Evolutionary conservation across 1,284 basidiomycete genomes (phyloP).

Genomic region (Papiliotrema terrestris): DNA sequence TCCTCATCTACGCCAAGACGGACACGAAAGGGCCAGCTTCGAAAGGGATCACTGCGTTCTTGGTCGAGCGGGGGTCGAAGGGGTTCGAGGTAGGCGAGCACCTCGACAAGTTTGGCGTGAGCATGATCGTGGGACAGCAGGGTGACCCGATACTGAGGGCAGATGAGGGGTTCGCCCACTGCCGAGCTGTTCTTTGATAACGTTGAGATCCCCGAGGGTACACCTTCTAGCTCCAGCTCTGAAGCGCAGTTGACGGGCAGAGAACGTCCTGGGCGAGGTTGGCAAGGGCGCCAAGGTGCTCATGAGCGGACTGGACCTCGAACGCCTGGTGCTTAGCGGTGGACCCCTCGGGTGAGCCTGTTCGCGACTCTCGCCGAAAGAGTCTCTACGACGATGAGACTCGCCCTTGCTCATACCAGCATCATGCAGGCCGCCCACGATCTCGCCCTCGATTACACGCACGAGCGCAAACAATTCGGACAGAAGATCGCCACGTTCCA

Average conservation of each 20-base stretch:
- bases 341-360: slow-evolving; percentile 60
- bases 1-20: slow-evolving; percentile 92
- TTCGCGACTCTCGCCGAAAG: too few species aligned
- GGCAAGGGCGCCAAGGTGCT: slow-evolving; percentile 79
- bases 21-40: slow-evolving; percentile 61
- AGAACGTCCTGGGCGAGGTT: slow-evolving; percentile 77
- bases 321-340: slow-evolving; percentile 85
- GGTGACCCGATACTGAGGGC: slow-evolving; percentile 2
- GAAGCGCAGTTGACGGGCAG: slow-evolving; percentile 45
- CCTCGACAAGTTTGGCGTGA: slow-evolving; percentile 81
- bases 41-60: slow-evolving; percentile 90
- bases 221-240: slow-evolving; percentile 9
- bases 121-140: slow-evolving; percentile 7
- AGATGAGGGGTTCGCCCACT: slow-evolving; percentile 91
- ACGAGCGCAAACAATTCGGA: slow-evolving; percentile 87
- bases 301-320: slow-evolving; percentile 91
- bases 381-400: too few species aligned
- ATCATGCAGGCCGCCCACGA: slow-evolving; percentile 95
- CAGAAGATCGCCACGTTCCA: slow-evolving; percentile 87
- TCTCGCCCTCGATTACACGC: slow-evolving; percentile 80
- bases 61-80: slow-evolving; percentile 72
- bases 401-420: slow-evolving; percentile 48
- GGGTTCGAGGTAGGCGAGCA: slow-evolving; percentile 89
- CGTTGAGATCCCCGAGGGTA: slow-evolving; percentile 79
- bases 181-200: slow-evolving; percentile 91